These are phyloP conservation scores for Mucuna pruriens DNA, from an alignment of 306 rosid genomes.

Conservation along the genomic window DNA sequence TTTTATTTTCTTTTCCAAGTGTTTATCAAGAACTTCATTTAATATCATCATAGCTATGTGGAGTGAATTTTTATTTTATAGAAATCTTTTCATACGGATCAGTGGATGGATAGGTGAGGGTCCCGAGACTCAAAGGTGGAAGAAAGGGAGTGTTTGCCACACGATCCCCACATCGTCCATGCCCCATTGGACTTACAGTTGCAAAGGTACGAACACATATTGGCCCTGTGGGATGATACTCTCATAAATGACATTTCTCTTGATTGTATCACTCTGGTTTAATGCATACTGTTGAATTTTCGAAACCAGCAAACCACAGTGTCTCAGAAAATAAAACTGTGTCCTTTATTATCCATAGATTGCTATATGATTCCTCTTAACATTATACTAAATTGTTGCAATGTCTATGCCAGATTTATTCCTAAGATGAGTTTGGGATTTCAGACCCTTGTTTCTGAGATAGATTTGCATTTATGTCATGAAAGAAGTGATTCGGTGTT, in stretches of 20 bases:
- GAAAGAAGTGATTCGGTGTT: constrained; percentile 17
- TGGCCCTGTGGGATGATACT: constrained; percentile 13
- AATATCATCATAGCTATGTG: not conserved
- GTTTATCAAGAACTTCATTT: not conserved
- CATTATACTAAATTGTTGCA: constrained; percentile 12
- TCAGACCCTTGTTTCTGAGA: not conserved
- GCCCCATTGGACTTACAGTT: constrained; percentile 95
- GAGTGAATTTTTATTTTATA: constrained; percentile 17
- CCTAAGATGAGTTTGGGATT: not conserved
- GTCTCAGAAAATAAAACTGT: not conserved
- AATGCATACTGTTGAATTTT: constrained; percentile 24
- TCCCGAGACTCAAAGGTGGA: constrained; percentile 88
- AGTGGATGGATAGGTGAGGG: constrained; percentile 81
- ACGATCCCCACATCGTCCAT: constrained; percentile 93
- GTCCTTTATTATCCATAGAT: constrained; percentile 3
- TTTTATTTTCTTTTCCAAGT: not conserved
- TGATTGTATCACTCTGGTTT: not conserved
- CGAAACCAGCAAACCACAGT: constrained; percentile 1
- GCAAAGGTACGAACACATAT: constrained; percentile 67
- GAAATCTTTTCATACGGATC: constrained; percentile 45
- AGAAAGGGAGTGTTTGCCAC: constrained; percentile 92
- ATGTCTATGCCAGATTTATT: not conserved
- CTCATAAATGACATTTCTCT: not conserved
- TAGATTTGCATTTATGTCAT: not conserved
- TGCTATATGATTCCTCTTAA: not conserved